Evolutionary conservation across 78 protist species (phyloP).

Genomic region (Dictyostelium brefeldianum): DNA sequence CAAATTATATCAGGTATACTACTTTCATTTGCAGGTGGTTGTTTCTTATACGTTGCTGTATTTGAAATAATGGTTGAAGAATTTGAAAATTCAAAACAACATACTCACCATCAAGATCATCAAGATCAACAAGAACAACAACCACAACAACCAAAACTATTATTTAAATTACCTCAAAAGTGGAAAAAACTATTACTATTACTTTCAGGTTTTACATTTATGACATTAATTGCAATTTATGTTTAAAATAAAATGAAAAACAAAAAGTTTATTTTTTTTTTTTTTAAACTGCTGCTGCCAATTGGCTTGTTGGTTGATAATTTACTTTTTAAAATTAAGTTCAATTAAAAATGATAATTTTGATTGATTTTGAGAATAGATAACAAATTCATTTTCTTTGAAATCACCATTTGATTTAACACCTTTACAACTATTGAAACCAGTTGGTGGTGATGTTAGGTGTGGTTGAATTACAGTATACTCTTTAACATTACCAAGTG

Average conservation of each 20-base stretch:
- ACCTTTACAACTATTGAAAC: constrained; percentile 41
- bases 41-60: neutral
- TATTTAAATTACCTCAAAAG: neutral
- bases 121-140: neutral
- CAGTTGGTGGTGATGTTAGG: constrained; percentile 15
- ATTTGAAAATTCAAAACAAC: neutral
- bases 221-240: neutral
- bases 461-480: neutral
- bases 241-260: too few species aligned
- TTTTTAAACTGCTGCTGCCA: too few species aligned
- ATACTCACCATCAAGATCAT: neutral
- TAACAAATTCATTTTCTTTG: constrained; percentile 45
- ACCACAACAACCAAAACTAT: neutral
- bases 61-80: constrained; percentile 15
- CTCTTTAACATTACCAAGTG: constrained; percentile 21
- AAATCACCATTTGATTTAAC: constrained; percentile 9
- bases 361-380: constrained; percentile 32
- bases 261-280: too few species aligned
- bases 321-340: neutral
- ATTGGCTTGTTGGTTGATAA: too few species aligned
- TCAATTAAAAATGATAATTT: constrained; percentile 55
- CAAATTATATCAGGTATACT: neutral
- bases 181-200: neutral
- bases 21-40: neutral
- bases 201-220: neutral